phyloP scores from a whole-genome alignment of 2,329 filamentous ascomycete species.

The Neonectria neomacrospora region DNA sequence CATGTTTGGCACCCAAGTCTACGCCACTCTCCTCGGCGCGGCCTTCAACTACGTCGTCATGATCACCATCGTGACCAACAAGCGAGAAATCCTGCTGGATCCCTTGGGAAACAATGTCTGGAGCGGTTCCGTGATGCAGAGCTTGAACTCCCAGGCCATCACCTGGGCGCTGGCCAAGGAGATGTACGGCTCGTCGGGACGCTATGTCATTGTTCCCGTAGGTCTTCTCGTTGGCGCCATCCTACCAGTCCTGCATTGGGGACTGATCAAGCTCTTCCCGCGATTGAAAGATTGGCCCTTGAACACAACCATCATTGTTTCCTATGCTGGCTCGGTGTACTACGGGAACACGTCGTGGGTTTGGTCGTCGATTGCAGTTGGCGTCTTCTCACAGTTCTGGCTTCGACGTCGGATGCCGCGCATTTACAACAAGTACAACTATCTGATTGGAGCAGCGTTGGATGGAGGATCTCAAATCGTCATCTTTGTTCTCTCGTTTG shows the following conservation, averaged over 20 bases:
- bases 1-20: constrained; percentile 54
- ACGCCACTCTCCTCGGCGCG: constrained; percentile 54
- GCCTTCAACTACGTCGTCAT: constrained; percentile 60
- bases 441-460: constrained; percentile 42
- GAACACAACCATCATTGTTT: constrained; percentile 50
- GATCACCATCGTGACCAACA: constrained; percentile 56
- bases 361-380: constrained; percentile 47
- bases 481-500: constrained; percentile 44
- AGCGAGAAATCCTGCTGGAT: constrained; percentile 54
- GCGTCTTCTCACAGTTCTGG: constrained; percentile 46
- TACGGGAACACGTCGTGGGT: constrained; percentile 53
- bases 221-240: constrained; percentile 56
- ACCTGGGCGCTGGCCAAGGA: constrained; percentile 51
- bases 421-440: constrained; percentile 45
- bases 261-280: constrained; percentile 43
- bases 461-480: constrained; percentile 44
- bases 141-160: constrained; percentile 53
- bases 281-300: neutral
- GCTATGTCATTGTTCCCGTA: constrained; percentile 25
- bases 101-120: constrained; percentile 57
- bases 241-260: constrained; percentile 50
- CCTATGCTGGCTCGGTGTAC: constrained; percentile 53
- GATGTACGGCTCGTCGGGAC: constrained; percentile 49
- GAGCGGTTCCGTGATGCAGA: constrained; percentile 60
- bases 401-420: constrained; percentile 38